phyloP scores from a whole-genome alignment of 495 filamentous ascomycete species.

The Penicillium ucsense region DNA sequence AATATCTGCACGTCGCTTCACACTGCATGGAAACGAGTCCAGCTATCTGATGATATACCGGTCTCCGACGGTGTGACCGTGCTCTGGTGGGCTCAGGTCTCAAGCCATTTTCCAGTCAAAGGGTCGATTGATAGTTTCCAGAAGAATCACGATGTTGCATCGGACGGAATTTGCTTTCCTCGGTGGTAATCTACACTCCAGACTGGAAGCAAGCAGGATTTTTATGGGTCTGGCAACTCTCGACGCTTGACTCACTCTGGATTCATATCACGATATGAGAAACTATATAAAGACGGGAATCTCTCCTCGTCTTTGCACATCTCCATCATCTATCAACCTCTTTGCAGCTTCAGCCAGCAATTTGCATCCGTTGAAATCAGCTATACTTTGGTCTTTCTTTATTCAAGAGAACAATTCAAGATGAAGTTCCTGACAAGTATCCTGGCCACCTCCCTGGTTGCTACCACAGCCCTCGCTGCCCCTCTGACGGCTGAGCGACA shows the following conservation, averaged over 20 bases:
- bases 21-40: too few relatives aligned
- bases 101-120: not conserved
- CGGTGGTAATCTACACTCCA: too few relatives aligned
- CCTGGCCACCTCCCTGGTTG: constrained; percentile 13
- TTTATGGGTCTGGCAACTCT: too few relatives aligned
- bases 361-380: too few relatives aligned
- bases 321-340: not conserved
- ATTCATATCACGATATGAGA: too few relatives aligned
- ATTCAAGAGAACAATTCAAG: not conserved
- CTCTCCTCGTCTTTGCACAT: not conserved
- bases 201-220: too few relatives aligned
- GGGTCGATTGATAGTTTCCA: not conserved
- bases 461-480: constrained; percentile 15
- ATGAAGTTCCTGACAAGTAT: constrained; percentile 23
- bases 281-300: not conserved
- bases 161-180: not conserved
- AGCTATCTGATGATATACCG: not conserved
- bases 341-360: too few relatives aligned
- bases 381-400: not conserved
- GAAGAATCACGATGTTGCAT: constrained; percentile 8
- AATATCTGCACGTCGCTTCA: not conserved
- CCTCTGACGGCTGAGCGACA: constrained; percentile 15
- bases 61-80: constrained; percentile 12
- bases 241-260: too few relatives aligned
- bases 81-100: not conserved